Base-by-base conservation (phyloP, 345 rosid species). In the Eucalyptus lansdowneana region DNA sequence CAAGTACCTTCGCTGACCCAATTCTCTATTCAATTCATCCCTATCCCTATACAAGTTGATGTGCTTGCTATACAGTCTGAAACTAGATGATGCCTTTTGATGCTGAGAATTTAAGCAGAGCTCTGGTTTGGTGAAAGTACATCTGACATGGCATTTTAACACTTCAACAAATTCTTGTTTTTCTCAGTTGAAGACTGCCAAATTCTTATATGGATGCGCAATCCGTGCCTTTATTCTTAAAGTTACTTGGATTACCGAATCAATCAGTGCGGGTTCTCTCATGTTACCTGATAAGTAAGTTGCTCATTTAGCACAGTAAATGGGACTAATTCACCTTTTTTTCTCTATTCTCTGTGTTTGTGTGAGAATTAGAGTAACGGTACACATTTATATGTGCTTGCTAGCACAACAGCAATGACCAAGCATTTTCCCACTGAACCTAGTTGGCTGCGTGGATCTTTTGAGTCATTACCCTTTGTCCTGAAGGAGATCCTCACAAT, bases 191-290 rank as follows among this genome's bases (percentile, higher is more conserved):
- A 93, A 93, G 92, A 94, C 95, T 11, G 67, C 93, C 89, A 94
- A 94, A 87, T 95, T 96, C 91, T 87, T 96, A 89, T 96, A 94
- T 87, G 98, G 95, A 4, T 94, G 97, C 88, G 96, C 96, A 60
- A 93, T 94, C 88, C 91, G 92, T 86, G 88, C 94, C 87, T 88
- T 90, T 45, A 91, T 96, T 86, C 92, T 96, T 44, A 93, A 94
- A 86, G 86, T 76, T 40, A 90, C 89, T 87, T 96, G 97, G 97
- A 89, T 95, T 58, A 88, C 93, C 34, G 95, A 95, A 90, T 96
- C 96, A 69, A 86, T 94, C 86, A 91, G 92, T 86, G 94, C 93
- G 5, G 95, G 95, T 88, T 91, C 92, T 56, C 47, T 67, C 80
- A 22, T 89, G 87, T 90, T 92, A 89, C 94, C 95, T 86, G 94